Conservation (phyloP, 2,329 filamentous ascomycete species). For the Ramichloridium luteum region DNA sequence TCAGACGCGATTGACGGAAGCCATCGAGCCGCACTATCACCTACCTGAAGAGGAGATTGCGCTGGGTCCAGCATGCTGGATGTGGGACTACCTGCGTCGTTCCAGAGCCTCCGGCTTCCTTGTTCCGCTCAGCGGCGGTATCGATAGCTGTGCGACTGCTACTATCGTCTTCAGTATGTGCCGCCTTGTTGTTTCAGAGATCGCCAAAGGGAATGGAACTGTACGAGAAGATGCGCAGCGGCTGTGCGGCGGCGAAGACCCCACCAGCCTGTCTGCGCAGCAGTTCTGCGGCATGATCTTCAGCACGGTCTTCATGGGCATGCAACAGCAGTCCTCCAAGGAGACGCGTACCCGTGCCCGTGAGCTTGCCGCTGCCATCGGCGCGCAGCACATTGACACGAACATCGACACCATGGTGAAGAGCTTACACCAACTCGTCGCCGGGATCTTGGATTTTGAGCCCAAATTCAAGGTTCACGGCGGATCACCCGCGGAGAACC, state of each 20-base stretch:
- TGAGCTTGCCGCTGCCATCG: slow-evolving; percentile 49
- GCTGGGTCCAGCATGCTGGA: slow-evolving; percentile 50
- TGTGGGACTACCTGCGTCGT: slow-evolving; percentile 52
- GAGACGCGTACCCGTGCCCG: slow-evolving; percentile 58
- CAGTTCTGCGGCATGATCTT: slow-evolving; percentile 49
- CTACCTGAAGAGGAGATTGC: slow-evolving; percentile 56
- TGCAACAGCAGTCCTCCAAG: slow-evolving; percentile 47
- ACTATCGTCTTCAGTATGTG: slow-evolving; percentile 38
- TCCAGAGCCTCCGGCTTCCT: slow-evolving; percentile 43
- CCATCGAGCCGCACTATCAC: slow-evolving; percentile 42
- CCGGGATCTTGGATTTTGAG: slow-evolving; percentile 46
- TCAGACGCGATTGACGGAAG: slow-evolving; percentile 31
- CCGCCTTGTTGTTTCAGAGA: slow-evolving; percentile 42
- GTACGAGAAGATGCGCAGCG: slow-evolving; percentile 43
- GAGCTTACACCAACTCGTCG: slow-evolving; percentile 48
- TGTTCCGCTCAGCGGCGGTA: slow-evolving; percentile 47
- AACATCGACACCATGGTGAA: slow-evolving; percentile 59
- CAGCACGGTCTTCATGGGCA: slow-evolving; percentile 60
- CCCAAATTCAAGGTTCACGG: slow-evolving; percentile 54
- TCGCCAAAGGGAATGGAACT: slow-evolving; percentile 39
- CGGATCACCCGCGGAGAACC: slow-evolving; percentile 46
- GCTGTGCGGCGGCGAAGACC: slow-evolving; percentile 41
- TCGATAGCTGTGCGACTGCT: slow-evolving; percentile 48
- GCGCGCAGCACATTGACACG: slow-evolving; percentile 58
- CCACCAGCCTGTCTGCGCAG: slow-evolving; percentile 39